Percentiles rank a stretch among this genome's conserved stretches.
Evolutionary conservation across 2,329 filamentous ascomycete species (phyloP).

Genomic region (Nigrograna mackinnonii): DNA sequence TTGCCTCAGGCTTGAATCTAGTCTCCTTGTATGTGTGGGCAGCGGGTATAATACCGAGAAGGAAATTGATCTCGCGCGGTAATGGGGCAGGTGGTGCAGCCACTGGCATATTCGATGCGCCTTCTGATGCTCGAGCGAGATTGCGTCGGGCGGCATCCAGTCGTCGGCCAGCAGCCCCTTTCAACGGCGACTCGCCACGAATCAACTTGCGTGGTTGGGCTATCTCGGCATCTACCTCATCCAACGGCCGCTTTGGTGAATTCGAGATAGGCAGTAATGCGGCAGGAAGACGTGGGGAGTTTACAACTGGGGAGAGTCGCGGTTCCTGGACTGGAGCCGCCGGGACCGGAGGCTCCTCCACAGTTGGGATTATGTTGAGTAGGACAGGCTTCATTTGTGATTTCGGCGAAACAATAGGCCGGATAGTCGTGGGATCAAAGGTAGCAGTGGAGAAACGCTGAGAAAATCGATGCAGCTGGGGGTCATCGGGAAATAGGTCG

Average conservation of each 20-base stretch:
- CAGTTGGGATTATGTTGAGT: conserved; percentile 27
- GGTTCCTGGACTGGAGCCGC: conserved; percentile 13
- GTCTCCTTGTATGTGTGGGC: conserved; percentile 72
- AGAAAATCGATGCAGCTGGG: conserved; percentile 73
- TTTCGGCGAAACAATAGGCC: conserved; percentile 79
- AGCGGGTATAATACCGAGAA: conserved; percentile 73
- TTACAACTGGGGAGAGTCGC: conserved; percentile 29
- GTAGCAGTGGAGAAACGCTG: conserved; percentile 68
- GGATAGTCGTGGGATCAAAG: conserved; percentile 83
- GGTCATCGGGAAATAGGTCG: conserved; percentile 89
- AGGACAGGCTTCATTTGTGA: conserved; percentile 68
- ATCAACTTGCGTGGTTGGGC: conserved; percentile 83
- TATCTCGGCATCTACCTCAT: conserved; percentile 71
- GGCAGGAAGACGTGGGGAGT: conserved; percentile 32
- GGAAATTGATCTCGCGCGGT: conserved; percentile 62
- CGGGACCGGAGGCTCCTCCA: conserved; percentile 29
- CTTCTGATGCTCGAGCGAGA: conserved; percentile 27
- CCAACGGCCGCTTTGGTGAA: conserved; percentile 53
- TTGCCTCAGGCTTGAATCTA: conserved; percentile 69
- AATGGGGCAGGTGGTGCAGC: conserved; percentile 62
- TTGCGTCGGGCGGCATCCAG: conserved; percentile 72
- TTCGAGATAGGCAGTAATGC: conserved; percentile 29
- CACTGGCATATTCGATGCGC: conserved; percentile 26
- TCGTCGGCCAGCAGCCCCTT: conserved; percentile 83
- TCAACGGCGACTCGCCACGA: conserved; percentile 89